Conservation (phyloP, 768 basidiomycete genomes). For the Tylopilus cervinicoccineus region DNA sequence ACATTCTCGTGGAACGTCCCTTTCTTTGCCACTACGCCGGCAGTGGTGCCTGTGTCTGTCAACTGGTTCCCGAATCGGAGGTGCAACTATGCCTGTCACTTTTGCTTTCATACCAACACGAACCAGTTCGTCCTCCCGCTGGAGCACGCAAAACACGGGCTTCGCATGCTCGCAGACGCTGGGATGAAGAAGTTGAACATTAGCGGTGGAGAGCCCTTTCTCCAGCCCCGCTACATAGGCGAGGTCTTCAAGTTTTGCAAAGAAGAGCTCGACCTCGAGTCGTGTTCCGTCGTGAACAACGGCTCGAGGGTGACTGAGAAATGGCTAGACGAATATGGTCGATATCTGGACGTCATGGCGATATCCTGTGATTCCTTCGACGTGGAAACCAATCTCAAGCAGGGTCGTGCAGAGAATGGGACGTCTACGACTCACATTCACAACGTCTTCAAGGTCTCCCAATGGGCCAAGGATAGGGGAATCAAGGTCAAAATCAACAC, state of each 20-base stretch:
- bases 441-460: slow-evolving; percentile 33
- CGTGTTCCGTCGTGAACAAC: slow-evolving; percentile 33
- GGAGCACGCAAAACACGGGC: slow-evolving; percentile 33
- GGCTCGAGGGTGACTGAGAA: slow-evolving; percentile 40
- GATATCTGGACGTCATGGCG: slow-evolving; percentile 39
- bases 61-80: slow-evolving; percentile 27
- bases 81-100: slow-evolving; percentile 37
- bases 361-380: slow-evolving; percentile 42
- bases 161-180: slow-evolving; percentile 29
- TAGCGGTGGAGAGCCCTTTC: slow-evolving; percentile 37
- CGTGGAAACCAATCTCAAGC: slow-evolving; percentile 31
- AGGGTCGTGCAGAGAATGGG: slow-evolving; percentile 33
- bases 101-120: slow-evolving; percentile 40
- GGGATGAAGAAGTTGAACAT: slow-evolving; percentile 38
- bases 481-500: slow-evolving; percentile 39
- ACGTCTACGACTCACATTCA: slow-evolving; percentile 28
- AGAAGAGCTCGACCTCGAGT: slow-evolving; percentile 34
- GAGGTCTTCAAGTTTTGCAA: slow-evolving; percentile 37
- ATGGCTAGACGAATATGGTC: slow-evolving; percentile 38
- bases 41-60: slow-evolving; percentile 19
- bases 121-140: slow-evolving; percentile 33
- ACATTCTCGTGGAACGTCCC: slow-evolving; percentile 18
- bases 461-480: slow-evolving; percentile 33
- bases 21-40: slow-evolving; percentile 9
- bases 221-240: slow-evolving; percentile 36